Evolutionary conservation across 1,284 basidiomycete species (phyloP).

Genomic region (Cutaneotrichosporon sp.): DNA sequence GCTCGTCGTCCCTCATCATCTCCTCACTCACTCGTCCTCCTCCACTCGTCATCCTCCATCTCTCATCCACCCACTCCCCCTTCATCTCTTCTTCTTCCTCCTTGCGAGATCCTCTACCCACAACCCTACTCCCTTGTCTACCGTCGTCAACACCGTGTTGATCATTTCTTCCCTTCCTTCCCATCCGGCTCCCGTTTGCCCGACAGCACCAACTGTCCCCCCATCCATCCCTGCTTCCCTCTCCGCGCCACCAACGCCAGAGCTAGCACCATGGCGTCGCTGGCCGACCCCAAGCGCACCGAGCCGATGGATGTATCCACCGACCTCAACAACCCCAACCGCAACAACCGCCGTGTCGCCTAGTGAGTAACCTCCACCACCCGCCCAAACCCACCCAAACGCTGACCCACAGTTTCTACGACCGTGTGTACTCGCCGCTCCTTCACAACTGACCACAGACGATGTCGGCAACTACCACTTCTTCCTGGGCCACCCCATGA

Average conservation of each 20-base stretch:
- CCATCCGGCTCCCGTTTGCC: neutral
- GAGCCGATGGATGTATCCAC: conserved; percentile 22
- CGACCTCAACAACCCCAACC: conserved; percentile 26
- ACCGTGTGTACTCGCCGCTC: conserved; percentile 27
- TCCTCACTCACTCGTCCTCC: neutral
- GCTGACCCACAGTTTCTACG: conserved; percentile 36
- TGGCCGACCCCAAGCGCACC: conserved; percentile 20
- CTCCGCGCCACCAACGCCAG: neutral
- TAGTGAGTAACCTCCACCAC: conserved; percentile 23
- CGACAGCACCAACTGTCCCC: neutral
- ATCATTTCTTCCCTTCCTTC: neutral
- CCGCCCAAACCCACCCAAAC: neutral
- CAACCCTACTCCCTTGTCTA: too few species aligned
- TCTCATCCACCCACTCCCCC: neutral
- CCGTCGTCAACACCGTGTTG: too few species aligned
- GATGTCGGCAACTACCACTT: conserved; percentile 64
- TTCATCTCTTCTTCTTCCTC: neutral
- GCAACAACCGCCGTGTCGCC: conserved; percentile 25
- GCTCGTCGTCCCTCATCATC: neutral
- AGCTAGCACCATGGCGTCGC: conserved; percentile 9
- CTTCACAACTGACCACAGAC: conserved; percentile 19
- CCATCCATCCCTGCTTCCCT: neutral
- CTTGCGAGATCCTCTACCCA: neutral
- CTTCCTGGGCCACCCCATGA: conserved; percentile 89
- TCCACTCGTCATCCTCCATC: neutral